Evolutionary conservation across 1,139 yeast genomes (phyloP), one percentile per base, ranked within the genome.

Genomic region (Kazachstania sp.): DNA sequence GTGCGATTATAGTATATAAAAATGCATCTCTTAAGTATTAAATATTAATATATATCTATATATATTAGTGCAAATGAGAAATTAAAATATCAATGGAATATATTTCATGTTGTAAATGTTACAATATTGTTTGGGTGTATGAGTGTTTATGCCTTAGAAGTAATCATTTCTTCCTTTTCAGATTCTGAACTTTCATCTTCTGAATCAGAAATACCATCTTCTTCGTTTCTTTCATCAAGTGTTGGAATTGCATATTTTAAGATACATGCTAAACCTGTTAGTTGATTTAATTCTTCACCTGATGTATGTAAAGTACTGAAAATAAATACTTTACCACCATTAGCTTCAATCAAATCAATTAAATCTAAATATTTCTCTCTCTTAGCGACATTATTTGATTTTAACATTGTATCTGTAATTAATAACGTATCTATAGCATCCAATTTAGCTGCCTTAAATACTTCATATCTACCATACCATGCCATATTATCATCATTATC

Each of bases 401-500:
- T 74, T 68, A 90, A 83, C 41, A 88, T 65, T 0, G 84, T 69
- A 61, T 92, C 97, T 0, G 97, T 81, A 43, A 92, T 74, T 69
- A 92, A 65, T 43, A 92, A 69, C 37, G 79, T 75, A 49, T 79
- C 77, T 5, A 92, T 86, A 0, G 96, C 95, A 13, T 94, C 95
- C 60, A 79, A 67, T 12, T 75, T 78, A 1, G 82, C 73, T 0
- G 97, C 97, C 52, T 77, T 81, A 41, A 71, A 73, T 23, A 84
- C 86, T 57, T 88, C 97, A 23, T 74, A 72, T 15, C 84, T 82
- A 18, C 98, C 98, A 65, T 92, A 92, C 95, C 96, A 92, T 5
- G 97, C 95, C 53, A 79, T 77, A 44, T 77, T 81, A 51, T 85
- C 88, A 62, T 87, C 96, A 32, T 78, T 78, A 59, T 87, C 86